These are phyloP conservation scores for Trichosanthes truncata DNA, from an alignment of 306 rosid species.

Conservation along the genomic window DNA sequence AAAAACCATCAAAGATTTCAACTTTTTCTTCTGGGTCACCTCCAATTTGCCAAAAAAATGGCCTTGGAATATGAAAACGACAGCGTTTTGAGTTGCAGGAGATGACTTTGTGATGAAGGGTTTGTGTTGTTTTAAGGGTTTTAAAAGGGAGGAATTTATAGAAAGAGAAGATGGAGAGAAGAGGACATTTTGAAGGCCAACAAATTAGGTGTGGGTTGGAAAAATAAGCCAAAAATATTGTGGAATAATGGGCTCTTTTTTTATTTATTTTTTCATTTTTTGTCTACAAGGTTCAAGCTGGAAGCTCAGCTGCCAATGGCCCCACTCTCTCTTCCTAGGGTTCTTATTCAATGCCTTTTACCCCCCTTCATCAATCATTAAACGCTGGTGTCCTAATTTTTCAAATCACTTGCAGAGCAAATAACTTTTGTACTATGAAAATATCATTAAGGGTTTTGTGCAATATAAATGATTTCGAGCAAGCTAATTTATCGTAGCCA, in stretches of 20 bases:
- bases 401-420: background rate
- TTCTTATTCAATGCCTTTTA: background rate
- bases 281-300: constrained; percentile 1
- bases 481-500: no score
- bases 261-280: background rate
- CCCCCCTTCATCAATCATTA: background rate
- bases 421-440: background rate
- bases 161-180: background rate
- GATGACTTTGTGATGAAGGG: background rate
- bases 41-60: background rate
- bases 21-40: background rate
- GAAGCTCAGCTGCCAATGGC: constrained; percentile 5
- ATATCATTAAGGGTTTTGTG: no score
- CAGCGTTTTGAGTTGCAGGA: background rate
- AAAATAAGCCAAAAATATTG: background rate
- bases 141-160: constrained; percentile 1
- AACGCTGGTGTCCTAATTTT: background rate
- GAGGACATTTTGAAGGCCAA: background rate
- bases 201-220: background rate
- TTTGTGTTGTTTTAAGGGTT: background rate
- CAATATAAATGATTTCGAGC: no score
- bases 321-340: background rate
- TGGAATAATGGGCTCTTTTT: background rate
- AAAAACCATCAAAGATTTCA: background rate
- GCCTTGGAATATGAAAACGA: background rate